Evolutionary conservation across 2,329 filamentous ascomycete genomes (phyloP), one percentile per base, ranked within the genome.

Genomic region (Hawksworthiomyces lignivorus): DNA sequence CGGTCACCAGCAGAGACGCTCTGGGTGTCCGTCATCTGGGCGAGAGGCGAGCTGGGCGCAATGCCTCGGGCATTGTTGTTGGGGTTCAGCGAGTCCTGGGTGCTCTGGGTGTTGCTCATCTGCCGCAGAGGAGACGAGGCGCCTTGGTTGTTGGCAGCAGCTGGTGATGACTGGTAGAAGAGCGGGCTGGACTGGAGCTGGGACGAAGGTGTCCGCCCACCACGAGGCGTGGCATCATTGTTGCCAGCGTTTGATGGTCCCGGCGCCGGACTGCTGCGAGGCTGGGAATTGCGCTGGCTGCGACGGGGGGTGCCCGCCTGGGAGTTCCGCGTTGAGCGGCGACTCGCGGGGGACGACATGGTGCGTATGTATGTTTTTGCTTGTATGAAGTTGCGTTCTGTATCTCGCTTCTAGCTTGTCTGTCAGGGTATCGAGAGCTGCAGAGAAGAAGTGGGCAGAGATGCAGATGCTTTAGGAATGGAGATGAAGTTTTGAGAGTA

Each of bases 171-270:
- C 53, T 74, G 77, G 62, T 81, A 94, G 62, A 86, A 85, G 50
- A 95, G 71, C 30, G 89, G 89, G 45, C 88, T 94, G 4, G 87
- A 92, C 5, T 77, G 76, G 48, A 81, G 68, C 52, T 72, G 68
- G 18, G 70, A 69, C 18, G 41, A 19, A 1, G 31, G 32, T 4
- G 62, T 52, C 26, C 66, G 64, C 38, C 60, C 63, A 42, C 62
- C 61, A 38, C 69, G 68, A 48, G 73, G 72, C 39, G 71, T 73
- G 32, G 32, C 31, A 26, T 44, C 48, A 9, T 20, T 32, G 26
- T 24, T 28, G 14, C 29, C 32, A 2, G 31, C 30, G 3, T 12
- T 24, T 10, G 54, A 55, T 24, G 51, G 50, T 21, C 48, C 50
- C n/a, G 56, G 47, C 9, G 57, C 53, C 29, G 59, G 59, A 50